Evolutionary conservation across 805 yeast species (phyloP), one percentile per base, ranked within the genome.

Genomic region (Babjeviella inositovora): DNA sequence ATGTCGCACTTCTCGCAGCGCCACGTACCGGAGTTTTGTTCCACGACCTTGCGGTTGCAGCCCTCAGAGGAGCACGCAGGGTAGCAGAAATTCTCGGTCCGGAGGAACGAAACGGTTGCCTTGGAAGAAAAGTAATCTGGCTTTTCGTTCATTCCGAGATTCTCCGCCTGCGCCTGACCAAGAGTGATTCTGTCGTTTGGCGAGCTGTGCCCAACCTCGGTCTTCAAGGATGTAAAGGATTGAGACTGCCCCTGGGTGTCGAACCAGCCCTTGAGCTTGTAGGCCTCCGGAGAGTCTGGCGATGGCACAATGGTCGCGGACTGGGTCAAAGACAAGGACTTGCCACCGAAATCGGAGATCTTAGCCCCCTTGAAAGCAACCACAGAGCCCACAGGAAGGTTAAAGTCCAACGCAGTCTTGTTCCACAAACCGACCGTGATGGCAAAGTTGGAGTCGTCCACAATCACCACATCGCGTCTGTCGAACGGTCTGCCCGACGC

Each of bases 1-100:
- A 64, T 55, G 37, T 80, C 74, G 61, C 97, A 85, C 45, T 75
- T 76, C 44, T 85, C 97, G 57, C 98, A 90, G 46, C 93, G 69
- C 93, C 93, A 85, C 10, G 72, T 57, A 8, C 76, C 81, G 39
- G 68, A 74, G 15, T 67, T 57, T 26, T 64, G 72, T 39, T 80
- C 80, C 20, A 76, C 53, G 15, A 84, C 81, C 50, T 90, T 90
- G 41, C 84, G 72, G 43, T 73, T 73, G 56, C 98, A 90, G 19
- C 63, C 70, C 21, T 69, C 74, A 22, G 63, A 56, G 17, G 62
- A 54, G 50, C 98, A 90, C 6, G 97, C 90, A 9, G 97, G 93
- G 45, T 90, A 90, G 22, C 80, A 68, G 44, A 85, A 70, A 35
- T 64, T 75, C 31, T 81, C 92, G 11, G 74, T 63, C 45, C 70